These are phyloP conservation scores for Spergularia bocconei DNA, from an alignment of 148 eudicot species.

Conservation along the genomic window DNA sequence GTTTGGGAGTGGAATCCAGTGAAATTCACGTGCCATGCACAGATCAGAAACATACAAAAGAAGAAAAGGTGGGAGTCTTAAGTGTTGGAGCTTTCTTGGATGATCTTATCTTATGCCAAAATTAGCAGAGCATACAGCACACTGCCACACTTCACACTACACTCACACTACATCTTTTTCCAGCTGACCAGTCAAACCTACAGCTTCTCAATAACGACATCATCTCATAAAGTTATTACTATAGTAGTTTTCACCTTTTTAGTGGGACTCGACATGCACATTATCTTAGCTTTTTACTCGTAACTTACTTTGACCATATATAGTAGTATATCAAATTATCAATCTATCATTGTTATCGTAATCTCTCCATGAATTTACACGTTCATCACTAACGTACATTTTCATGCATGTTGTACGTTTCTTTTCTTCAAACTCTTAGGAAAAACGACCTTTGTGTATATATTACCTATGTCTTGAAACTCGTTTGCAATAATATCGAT, in stretches of 20 bases:
- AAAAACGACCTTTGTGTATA: no score
- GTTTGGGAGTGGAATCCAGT: background rate
- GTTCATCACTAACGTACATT: background rate
- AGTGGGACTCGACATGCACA: conserved; percentile 19
- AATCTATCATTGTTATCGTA: background rate
- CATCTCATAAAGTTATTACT: conserved; percentile 10
- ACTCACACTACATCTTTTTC: background rate
- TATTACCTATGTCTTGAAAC: no score
- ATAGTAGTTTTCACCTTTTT: background rate
- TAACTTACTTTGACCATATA: conserved; percentile 20
- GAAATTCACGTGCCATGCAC: conserved; percentile 32
- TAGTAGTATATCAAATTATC: no score
- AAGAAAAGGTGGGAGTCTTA: conserved; percentile 10
- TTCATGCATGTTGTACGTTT: background rate
- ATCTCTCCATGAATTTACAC: no score
- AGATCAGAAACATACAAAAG: conserved; percentile 15
- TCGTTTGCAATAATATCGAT: no score
- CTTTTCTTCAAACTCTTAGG: no score
- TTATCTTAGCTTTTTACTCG: background rate
- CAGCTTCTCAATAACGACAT: background rate
- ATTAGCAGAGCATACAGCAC: background rate
- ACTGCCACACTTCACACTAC: background rate
- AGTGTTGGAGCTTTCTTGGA: conserved; percentile 14
- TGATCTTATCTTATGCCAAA: conserved; percentile 21
- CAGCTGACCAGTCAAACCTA: conserved; percentile 38